Evolutionary conservation across 2,329 filamentous ascomycete species (phyloP), one percentile per base, ranked within the genome.

Genomic region (Hypoxylon sp.): DNA sequence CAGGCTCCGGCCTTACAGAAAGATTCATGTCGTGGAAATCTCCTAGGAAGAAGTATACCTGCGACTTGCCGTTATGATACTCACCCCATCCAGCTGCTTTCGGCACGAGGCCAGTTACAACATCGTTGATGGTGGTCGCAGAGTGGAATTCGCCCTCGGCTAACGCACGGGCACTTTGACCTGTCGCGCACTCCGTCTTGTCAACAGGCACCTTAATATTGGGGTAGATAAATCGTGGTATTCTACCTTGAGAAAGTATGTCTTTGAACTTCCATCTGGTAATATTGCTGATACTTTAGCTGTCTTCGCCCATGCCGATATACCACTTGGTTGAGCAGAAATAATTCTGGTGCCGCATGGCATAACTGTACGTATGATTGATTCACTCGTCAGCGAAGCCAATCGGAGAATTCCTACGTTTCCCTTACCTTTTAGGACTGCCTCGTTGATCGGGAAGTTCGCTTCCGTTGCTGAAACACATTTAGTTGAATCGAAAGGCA

Each of bases 21-120:
- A 64, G 11, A n/a, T 71, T 60, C 68, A 74, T 71, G 13, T 71
- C 65, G 42, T 67, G 61, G 37, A 70, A 74, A 33, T 58, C 62
- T 27, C 46, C 49, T 1, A 73, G 17, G 50, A 59, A 68, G 57
- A 74, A 72, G 53, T 67, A 70, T 2, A 66, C 57, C 17, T 48
- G 8, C 6, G 31, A 20, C 10, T 55, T 33, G 6, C 55, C 62
- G 25, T 68, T 54, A 6, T 40, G 17, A 40, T 71, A 72, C 11
- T 54, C 49, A 14, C 68, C 70, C 59, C 60, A 66, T 30, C 68
- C 70, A 13, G 14, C 8, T 7, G 68, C 27, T 17, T 67, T 65
- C 3, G 70, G 68, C 6, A 60, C 63, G 27, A 66, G 54, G 2
- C 48, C 49, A 10, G 70, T 20, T 6, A 64, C 55, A 2, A 49